phyloP scores from a whole-genome alignment of 192 early-diverging fungal species.

The Backusella psychrophila region DNA sequence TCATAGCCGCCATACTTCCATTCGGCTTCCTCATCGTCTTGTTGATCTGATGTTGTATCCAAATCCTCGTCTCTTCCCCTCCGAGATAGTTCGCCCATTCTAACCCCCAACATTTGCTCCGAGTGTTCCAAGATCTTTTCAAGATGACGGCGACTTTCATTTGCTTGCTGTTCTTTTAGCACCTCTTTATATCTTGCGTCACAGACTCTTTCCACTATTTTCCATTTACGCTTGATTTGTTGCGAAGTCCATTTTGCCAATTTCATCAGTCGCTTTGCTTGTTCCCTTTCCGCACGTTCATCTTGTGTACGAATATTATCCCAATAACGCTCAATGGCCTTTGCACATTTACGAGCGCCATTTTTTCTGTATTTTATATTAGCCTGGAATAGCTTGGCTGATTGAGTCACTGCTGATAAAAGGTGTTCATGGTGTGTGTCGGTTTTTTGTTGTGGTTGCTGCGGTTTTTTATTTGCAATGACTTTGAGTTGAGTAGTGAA shows the following conservation, averaged over 20 bases:
- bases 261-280: conserved; percentile 44
- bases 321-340: conserved; percentile 53
- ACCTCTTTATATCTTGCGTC: conserved; percentile 57
- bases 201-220: conserved; percentile 59
- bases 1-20: background rate
- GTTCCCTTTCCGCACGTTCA: conserved; percentile 45
- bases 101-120: conserved; percentile 61
- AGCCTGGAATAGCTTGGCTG: conserved; percentile 38
- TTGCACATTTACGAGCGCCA: conserved; percentile 47
- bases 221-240: conserved; percentile 72
- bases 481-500: conserved; percentile 34
- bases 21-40: background rate
- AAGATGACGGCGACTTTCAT: conserved; percentile 63
- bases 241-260: conserved; percentile 66
- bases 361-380: conserved; percentile 40
- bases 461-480: conserved; percentile 30
- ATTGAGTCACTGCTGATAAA: conserved; percentile 36
- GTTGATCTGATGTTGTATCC: background rate
- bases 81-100: conserved; percentile 36
- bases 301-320: conserved; percentile 53
- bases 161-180: conserved; percentile 54
- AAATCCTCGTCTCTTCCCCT: background rate
- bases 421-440: conserved; percentile 45
- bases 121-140: conserved; percentile 74
- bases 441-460: conserved; percentile 30